These are phyloP conservation scores for Pestalotiopsis sp. DNA, from an alignment of 2,329 filamentous ascomycete genomes.

Conservation along the genomic window DNA sequence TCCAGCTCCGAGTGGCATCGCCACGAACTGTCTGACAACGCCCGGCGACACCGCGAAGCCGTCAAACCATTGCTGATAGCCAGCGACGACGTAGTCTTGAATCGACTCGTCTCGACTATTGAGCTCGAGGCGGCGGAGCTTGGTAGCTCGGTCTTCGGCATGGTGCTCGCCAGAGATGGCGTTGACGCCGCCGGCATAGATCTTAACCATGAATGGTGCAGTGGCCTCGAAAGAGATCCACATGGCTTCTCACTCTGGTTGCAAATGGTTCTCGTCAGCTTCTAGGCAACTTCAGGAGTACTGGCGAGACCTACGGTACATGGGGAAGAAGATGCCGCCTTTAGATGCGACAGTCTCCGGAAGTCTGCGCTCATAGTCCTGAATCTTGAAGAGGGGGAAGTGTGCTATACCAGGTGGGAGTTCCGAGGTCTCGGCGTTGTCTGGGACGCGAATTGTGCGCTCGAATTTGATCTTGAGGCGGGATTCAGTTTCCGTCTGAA, in stretches of 20 bases:
- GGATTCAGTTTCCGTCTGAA: too few relatives aligned
- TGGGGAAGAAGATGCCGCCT: too few relatives aligned
- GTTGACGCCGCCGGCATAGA: constrained; percentile 42
- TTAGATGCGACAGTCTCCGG: too few relatives aligned
- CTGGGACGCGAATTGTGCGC: too few relatives aligned
- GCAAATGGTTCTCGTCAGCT: not conserved
- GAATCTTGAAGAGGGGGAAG: constrained; percentile 1
- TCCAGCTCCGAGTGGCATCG: constrained; percentile 42
- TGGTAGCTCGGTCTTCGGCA: constrained; percentile 20
- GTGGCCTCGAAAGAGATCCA: constrained; percentile 35
- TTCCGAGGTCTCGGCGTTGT: not conserved
- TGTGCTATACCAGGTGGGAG: not conserved
- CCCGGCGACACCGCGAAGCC: constrained; percentile 37
- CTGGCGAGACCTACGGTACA: too few relatives aligned
- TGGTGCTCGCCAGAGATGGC: constrained; percentile 37
- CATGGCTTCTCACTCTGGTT: constrained; percentile 36
- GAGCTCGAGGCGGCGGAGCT: constrained; percentile 6
- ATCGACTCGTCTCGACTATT: constrained; percentile 15
- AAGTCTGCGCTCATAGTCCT: not conserved
- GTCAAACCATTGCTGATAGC: constrained; percentile 40
- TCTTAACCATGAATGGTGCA: constrained; percentile 37
- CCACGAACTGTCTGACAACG: constrained; percentile 48
- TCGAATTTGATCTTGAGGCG: too few relatives aligned
- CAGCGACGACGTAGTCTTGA: constrained; percentile 36
- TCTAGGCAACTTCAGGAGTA: not conserved